Base-by-base conservation (phyloP, 768 basidiomycete species). In the Agrocybe pediades region DNA sequence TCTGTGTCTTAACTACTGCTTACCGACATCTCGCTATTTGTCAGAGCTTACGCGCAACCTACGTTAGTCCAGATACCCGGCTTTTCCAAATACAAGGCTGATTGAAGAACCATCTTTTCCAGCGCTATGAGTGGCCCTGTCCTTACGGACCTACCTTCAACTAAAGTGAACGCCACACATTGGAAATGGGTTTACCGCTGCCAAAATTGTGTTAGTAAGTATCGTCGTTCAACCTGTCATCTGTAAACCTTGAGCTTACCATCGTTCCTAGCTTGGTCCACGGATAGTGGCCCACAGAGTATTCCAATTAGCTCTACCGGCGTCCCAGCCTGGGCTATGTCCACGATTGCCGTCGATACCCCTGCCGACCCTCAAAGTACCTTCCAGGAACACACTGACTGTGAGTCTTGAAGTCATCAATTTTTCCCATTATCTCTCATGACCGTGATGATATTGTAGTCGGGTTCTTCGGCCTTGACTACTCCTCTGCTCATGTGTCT, bases 171-270 rank as follows among this genome's bases (percentile, higher is more conserved):
- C 57, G 65, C 81, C 0, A 85, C 84, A 1, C 81, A 84, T 57
- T 86, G 84, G 83, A 84, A 84, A 56, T 85, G 82, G 79, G 82
- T 85, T 3, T 87, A 78, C 70, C 74, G 83, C 16, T 87, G 85
- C 75, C 81, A 85, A 61, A 80, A 84, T 66, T 87, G 85, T 71
- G 79, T 83, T 41, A 69, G 83, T 84, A 64, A 54, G 77, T 74
- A 29, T 13, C 6, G 27, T 5, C 20, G n/a, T 5, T 48, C 17
- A 17, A 9, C 9, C 25, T 23, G 15, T 26, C 20, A 1, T 44
- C 23, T 16, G 36, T 9, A 13, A 13, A 46, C 17, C 9, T 23
- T 40, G 5, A 33, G 29, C 40, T 46, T 53, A 25, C 43, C 19
- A 24, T 36, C 13, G 15, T 51, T 29, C 42, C 9, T 41, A 70